A percentile compares a stretch with the other conserved stretches of the same genome.
phyloP scores from a whole-genome alignment of 2,329 filamentous ascomycete species.

The Phialemonium atrogriseum region DNA sequence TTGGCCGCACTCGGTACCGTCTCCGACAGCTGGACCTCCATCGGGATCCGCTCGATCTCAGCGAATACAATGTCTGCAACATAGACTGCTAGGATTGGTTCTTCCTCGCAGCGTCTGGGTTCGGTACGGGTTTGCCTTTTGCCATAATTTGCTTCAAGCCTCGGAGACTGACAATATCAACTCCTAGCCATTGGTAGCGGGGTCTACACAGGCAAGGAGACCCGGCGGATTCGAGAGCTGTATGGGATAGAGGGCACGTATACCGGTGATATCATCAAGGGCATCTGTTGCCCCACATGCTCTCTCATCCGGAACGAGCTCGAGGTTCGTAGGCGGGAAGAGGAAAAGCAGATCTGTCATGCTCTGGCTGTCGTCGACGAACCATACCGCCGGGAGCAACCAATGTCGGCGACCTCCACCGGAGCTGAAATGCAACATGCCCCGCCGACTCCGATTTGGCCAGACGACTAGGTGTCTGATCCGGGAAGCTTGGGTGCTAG shows the following conservation, averaged over 20 bases:
- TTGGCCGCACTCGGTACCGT: conserved; percentile 11
- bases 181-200: conserved; percentile 11
- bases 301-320: conserved; percentile 12
- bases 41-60: conserved; percentile 10
- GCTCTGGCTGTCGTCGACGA: neutral
- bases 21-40: conserved; percentile 6
- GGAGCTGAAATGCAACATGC: no score
- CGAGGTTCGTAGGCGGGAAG: conserved; percentile 11
- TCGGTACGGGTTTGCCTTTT: no score
- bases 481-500: no score
- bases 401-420: neutral
- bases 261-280: conserved; percentile 9
- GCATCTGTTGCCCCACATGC: conserved; percentile 13
- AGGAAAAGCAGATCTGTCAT: conserved; percentile 3
- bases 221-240: conserved; percentile 8
- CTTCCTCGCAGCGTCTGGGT: conserved; percentile 8
- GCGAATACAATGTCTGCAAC: conserved; percentile 10
- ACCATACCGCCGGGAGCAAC: neutral
- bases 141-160: neutral
- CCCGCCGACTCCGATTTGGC: no score
- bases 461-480: neutral
- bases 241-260: conserved; percentile 12
- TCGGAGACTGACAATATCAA: neutral
- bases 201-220: conserved; percentile 11
- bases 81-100: conserved; percentile 9